phyloP scores from a whole-genome alignment of 139 green algal species.

The Tetratostichococcus sp. region DNA sequence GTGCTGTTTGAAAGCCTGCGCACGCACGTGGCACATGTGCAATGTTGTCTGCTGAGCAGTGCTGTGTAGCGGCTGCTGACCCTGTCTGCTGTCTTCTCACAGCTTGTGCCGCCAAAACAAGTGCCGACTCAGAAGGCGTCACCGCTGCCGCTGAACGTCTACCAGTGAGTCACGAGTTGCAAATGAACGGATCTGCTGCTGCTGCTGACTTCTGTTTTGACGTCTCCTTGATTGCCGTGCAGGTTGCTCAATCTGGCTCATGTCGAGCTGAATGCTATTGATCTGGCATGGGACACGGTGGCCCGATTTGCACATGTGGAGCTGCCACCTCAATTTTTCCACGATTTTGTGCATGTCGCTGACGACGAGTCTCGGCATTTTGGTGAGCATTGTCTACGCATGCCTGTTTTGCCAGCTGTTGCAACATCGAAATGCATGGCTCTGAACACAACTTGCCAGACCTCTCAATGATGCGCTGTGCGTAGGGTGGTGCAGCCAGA shows the following conservation, averaged over 20 bases:
- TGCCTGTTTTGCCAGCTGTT: neutral
- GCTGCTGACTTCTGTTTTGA: too few relatives aligned
- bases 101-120: constrained; percentile 35
- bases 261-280: constrained; percentile 83
- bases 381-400: neutral
- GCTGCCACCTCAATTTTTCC: constrained; percentile 55
- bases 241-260: constrained; percentile 73
- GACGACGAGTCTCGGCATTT: constrained; percentile 82
- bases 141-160: constrained; percentile 41
- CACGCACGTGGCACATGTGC: too few relatives aligned
- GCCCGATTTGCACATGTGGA: constrained; percentile 50
- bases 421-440: neutral
- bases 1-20: too few relatives aligned
- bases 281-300: constrained; percentile 84
- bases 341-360: constrained; percentile 78
- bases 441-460: too few relatives aligned
- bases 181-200: neutral
- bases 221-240: neutral
- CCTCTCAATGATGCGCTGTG: too few relatives aligned
- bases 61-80: too few relatives aligned
- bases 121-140: constrained; percentile 33
- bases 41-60: too few relatives aligned
- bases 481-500: constrained; percentile 59
- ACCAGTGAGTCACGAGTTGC: constrained; percentile 29
- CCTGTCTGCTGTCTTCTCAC: too few relatives aligned